Evolutionary conservation across 768 basidiomycete genomes (phyloP).

Genomic region (Mrakia frigida): DNA sequence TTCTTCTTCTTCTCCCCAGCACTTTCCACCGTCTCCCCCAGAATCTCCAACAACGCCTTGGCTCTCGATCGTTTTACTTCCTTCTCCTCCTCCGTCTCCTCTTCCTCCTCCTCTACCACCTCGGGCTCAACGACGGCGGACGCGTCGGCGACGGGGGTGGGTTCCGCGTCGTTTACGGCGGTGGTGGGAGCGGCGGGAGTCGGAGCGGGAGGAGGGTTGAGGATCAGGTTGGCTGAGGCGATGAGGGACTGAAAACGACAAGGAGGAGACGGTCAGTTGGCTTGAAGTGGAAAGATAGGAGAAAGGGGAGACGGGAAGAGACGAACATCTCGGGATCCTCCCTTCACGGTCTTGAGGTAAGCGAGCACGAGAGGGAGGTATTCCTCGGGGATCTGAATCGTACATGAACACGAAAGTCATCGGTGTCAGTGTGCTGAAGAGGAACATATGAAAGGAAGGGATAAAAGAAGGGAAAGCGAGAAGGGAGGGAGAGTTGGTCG

Average conservation of each 20-base stretch:
- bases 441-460: background rate
- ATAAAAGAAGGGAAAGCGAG: background rate
- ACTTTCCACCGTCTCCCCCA: background rate
- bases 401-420: too few species aligned
- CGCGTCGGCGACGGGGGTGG: too few species aligned
- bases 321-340: background rate
- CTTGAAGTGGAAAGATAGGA: background rate
- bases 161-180: background rate
- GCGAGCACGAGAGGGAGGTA: constrained; percentile 10
- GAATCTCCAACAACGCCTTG: background rate
- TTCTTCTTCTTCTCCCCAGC: background rate
- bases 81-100: background rate
- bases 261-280: background rate
- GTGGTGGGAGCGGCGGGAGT: too few species aligned
- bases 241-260: background rate
- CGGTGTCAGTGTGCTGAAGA: background rate
- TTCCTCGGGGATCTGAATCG: background rate
- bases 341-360: constrained; percentile 8
- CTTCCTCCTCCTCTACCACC: background rate
- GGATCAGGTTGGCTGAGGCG: background rate
- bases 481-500: background rate
- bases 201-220: background rate
- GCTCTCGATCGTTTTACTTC: background rate
- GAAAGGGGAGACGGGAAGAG: background rate
- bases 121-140: background rate